Base-by-base conservation (phyloP, 2,329 filamentous ascomycete species). In the Alternaria alternata region DNA sequence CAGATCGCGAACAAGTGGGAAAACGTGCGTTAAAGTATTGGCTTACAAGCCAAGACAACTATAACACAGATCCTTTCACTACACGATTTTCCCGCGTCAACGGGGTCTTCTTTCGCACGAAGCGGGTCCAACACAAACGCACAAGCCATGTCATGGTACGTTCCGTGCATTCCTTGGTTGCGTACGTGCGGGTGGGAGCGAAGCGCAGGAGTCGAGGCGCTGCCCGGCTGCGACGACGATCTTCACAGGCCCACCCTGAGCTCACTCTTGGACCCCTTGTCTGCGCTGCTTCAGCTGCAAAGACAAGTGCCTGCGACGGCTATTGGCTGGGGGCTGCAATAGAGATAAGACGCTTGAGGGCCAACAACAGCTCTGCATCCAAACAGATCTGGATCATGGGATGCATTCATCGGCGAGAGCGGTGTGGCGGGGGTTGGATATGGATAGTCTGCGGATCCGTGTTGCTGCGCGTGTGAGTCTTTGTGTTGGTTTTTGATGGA, bases 1-100 rank as follows among this genome's bases (percentile, higher is more conserved):
- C 44, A 42, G 51, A 54, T 66, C 63, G 62, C 47, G 61, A 64
- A 65, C 46, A 54, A 57, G 66, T 61, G 66, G 69, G 67, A 68
- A 68, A 75, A 73, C 65, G 73, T 73, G 73, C 67, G 56, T 63
- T 66, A 68, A 75, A 69, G 72, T 75, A 75, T 74, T 73, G 73
- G 72, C 59, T 63, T 64, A 61, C 54, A 34, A 54, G 70, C 69
- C 68, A 72, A 72, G 70, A 63, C 56, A 43, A 32, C 26, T 22
- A 44, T 24, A 41, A 43, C 43, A 30, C 42, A 38, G 49, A 51
- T 51, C 49, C 49, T 51, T 41, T 51, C 22, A 54, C 30, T 22
- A 32, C 52, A 47, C 42, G 42, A 46, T 43, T 44, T 44, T 44
- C 42, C 52, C 42, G 42, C 30, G 52, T 54, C 22, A 39, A 38